Conservation (phyloP, 371 early-diverging fungal species). For the Syncephalastrum contaminatum region DNA sequence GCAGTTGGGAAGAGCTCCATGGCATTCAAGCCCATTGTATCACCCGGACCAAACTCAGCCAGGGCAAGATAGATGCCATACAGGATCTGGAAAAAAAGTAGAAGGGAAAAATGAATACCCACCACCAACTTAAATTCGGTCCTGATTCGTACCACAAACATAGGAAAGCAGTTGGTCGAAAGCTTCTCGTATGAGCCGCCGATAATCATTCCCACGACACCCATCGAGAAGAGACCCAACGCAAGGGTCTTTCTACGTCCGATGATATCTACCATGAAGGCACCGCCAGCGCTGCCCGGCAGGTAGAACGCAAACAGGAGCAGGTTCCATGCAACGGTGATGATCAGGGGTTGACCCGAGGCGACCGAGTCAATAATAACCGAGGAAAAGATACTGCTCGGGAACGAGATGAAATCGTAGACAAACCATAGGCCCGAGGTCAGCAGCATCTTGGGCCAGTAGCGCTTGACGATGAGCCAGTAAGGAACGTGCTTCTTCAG, state of each 20-base stretch:
- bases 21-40: slow-evolving; percentile 55
- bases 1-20: slow-evolving; percentile 61
- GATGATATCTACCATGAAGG: slow-evolving; percentile 51
- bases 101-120: background rate
- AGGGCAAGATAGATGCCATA: slow-evolving; percentile 61
- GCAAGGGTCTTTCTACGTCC: slow-evolving; percentile 61
- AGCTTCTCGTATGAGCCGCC: slow-evolving; percentile 50
- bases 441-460: slow-evolving; percentile 59
- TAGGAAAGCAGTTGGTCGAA: slow-evolving; percentile 47
- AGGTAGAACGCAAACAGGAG: slow-evolving; percentile 61
- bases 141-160: slow-evolving; percentile 48
- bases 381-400: slow-evolving; percentile 54
- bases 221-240: slow-evolving; percentile 53
- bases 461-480: slow-evolving; percentile 52
- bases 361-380: slow-evolving; percentile 53
- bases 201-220: slow-evolving; percentile 59
- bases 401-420: slow-evolving; percentile 64
- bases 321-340: slow-evolving; percentile 57
- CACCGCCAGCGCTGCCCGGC: slow-evolving; percentile 57
- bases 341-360: slow-evolving; percentile 38
- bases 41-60: slow-evolving; percentile 61
- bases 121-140: background rate
- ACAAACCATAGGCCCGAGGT: slow-evolving; percentile 64
- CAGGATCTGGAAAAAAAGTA: slow-evolving; percentile 30
- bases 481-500: slow-evolving; percentile 60